Base-by-base conservation (phyloP, 805 yeast genomes). In the Myxozyma neglecta region DNA sequence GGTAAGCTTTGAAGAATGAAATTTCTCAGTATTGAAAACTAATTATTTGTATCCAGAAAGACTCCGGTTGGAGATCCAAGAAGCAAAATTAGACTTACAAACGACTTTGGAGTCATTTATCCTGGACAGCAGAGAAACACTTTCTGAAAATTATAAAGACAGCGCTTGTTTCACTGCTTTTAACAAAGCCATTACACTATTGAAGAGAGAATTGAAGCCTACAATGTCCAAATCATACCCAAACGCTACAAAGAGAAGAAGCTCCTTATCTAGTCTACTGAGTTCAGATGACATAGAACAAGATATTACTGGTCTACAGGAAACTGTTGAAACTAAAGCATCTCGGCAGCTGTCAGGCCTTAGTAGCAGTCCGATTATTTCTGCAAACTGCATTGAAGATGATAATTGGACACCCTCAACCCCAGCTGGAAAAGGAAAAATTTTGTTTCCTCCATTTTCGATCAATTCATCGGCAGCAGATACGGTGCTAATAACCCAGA, bases 381-480 rank as follows among this genome's bases (percentile, higher is more conserved):
- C 20, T n/a, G 52, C 10, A 14, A 40, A 11, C 1, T 1, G 7
- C 16, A 1, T 36, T 35, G 20, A 36, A n/a, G 5, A 24, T 34
- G 16, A 39, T 18, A 9, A 7, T 34, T 1, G 16, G 52, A 20
- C 18, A 18, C n/a, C 40, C 29, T 20, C 16, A 37, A 44, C 14
- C 13, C 5, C 14, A 11, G 32, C 47, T 5, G 13, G 13, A 34
- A 43, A 24, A 46, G 42, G 10, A 9, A 9, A 40, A 13, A 29
- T 32, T 9, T 24, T 35, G 8, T 56, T 24, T 18, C 42, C 53
- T 7, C 59, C 53, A 9, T 48, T 48, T 32, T 18, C 42, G 13
- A 24, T 56, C 24, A 29, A 32, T 6, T 48, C 59, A 5, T 47
- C 53, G 32, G 53, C 46, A 11, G 59, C 59, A 18, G 59, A 56